Evolutionary conservation across 768 basidiomycete species (phyloP).

Genomic region (Filobasidium wieringae): DNA sequence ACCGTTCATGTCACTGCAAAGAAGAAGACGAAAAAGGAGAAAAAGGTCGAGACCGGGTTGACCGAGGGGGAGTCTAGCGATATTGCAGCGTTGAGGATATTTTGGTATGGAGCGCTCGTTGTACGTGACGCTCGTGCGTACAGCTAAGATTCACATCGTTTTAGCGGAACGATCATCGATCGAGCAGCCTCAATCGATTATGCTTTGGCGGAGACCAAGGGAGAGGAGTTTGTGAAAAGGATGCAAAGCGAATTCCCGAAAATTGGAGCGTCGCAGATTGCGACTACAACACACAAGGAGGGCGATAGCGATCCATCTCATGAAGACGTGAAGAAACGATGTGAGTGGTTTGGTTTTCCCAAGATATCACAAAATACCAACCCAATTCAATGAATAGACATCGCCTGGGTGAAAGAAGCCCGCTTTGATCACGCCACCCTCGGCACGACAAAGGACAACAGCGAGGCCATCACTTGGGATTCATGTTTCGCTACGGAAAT

Average conservation of each 20-base stretch:
- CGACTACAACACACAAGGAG: not conserved
- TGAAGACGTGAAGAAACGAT: not conserved
- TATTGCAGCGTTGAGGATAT: conserved; percentile 40
- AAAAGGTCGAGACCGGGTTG: conserved; percentile 48
- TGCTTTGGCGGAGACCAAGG: conserved; percentile 78
- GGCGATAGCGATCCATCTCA: not conserved
- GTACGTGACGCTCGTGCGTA: too few relatives aligned
- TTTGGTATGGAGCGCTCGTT: not conserved
- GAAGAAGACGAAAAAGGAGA: conserved; percentile 51
- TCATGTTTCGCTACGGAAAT: not conserved
- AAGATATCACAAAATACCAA: conserved; percentile 22
- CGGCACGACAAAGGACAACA: conserved; percentile 41
- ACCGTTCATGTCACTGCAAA: too few relatives aligned
- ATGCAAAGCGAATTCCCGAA: conserved; percentile 65
- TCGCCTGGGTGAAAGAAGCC: conserved; percentile 68
- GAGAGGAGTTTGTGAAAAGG: conserved; percentile 68
- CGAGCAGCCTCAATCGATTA: conserved; percentile 78
- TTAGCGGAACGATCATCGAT: conserved; percentile 60
- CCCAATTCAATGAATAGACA: conserved; percentile 36
- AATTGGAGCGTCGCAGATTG: too few relatives aligned
- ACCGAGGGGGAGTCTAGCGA: not conserved
- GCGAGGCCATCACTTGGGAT: not conserved
- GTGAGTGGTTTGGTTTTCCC: not conserved
- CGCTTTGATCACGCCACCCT: conserved; percentile 91
- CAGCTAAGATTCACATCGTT: too few relatives aligned